Conservation (phyloP, 805 yeast species). For the Torulaspora indica region DNA sequence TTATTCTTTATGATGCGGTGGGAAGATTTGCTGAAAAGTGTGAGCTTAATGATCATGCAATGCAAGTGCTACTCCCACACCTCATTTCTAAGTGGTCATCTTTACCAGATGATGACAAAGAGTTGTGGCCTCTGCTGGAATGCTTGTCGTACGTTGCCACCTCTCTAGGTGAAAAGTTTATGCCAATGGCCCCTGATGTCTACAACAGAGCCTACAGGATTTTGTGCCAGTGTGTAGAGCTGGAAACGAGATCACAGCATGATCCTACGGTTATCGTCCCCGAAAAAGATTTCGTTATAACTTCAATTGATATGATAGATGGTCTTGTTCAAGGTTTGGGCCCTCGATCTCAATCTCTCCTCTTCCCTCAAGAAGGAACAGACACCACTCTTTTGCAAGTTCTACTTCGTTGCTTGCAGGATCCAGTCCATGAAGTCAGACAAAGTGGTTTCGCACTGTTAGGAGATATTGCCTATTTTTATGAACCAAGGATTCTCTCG, state of each 20-base stretch:
- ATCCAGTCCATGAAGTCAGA: constrained; percentile 79
- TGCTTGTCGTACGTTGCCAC: constrained; percentile 92
- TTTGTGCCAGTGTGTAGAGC: constrained; percentile 59
- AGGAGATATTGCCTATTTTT: constrained; percentile 78
- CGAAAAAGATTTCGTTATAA: constrained; percentile 85
- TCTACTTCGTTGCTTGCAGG: constrained; percentile 65
- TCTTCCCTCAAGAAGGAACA: constrained; percentile 30
- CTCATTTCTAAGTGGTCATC: constrained; percentile 75
- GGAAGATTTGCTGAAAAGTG: constrained; percentile 82
- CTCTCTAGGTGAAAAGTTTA: constrained; percentile 73
- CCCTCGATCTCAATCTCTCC: constrained; percentile 47
- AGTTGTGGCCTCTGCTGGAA: constrained; percentile 86
- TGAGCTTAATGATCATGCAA: constrained; percentile 50
- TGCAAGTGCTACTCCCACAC: constrained; percentile 70
- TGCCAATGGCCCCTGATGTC: constrained; percentile 84
- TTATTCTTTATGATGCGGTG: constrained; percentile 82
- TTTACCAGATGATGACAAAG: constrained; percentile 72
- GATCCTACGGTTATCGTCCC: constrained; percentile 71
- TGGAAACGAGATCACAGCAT: constrained; percentile 56
- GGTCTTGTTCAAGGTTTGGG: constrained; percentile 90
- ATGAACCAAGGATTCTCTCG: constrained; percentile 37
- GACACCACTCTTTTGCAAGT: constrained; percentile 52
- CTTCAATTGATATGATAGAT: constrained; percentile 84
- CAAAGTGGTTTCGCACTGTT: constrained; percentile 86
- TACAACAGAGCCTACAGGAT: constrained; percentile 74